Conservation (phyloP, 1,284 basidiomycete genomes). For the Ustilago vetiveriae region DNA sequence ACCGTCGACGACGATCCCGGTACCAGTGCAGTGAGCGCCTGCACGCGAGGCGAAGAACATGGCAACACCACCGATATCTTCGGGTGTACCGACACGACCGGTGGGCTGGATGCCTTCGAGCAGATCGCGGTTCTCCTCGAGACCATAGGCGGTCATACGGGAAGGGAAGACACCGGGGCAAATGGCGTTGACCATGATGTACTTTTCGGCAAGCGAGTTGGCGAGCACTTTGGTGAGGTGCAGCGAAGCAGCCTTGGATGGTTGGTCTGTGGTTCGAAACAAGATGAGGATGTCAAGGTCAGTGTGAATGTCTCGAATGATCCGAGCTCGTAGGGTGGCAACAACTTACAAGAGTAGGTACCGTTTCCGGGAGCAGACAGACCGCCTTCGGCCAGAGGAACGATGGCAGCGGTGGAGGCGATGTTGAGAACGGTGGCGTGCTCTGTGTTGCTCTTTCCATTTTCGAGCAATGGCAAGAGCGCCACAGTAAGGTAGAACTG, state of each 20-base stretch:
- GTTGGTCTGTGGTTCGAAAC: constrained; percentile 56
- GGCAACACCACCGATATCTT: constrained; percentile 79
- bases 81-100: constrained; percentile 74
- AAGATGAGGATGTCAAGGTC: background rate
- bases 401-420: constrained; percentile 77
- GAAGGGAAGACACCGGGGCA: constrained; percentile 81
- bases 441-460: constrained; percentile 69
- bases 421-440: constrained; percentile 77
- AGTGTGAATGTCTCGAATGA: background rate
- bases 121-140: constrained; percentile 70
- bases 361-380: constrained; percentile 75
- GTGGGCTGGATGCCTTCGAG: constrained; percentile 63
- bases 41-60: constrained; percentile 79
- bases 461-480: constrained; percentile 58
- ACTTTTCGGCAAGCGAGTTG: constrained; percentile 73
- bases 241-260: constrained; percentile 79
- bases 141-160: constrained; percentile 84
- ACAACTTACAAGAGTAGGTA: constrained; percentile 79
- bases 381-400: constrained; percentile 70
- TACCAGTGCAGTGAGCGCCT: constrained; percentile 78
- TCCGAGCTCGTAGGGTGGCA: no score
- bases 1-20: constrained; percentile 76
- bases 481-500: constrained; percentile 67
- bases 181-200: constrained; percentile 79
- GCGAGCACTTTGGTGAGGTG: constrained; percentile 82